Evolutionary conservation across 345 rosid genomes (phyloP).

Genomic region (Pistacia atlantica): DNA sequence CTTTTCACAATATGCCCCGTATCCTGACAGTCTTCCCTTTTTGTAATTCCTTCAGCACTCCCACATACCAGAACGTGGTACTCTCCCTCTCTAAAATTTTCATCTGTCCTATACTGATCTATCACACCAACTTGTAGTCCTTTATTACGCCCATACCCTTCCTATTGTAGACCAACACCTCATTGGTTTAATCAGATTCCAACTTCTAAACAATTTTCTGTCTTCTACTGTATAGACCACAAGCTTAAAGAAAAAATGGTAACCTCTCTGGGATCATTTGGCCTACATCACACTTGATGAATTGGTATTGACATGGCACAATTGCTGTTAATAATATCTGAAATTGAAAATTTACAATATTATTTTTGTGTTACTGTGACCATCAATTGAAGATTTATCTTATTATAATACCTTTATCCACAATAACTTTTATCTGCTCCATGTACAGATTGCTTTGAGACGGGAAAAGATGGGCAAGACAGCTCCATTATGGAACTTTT

Average conservation of each 20-base stretch:
- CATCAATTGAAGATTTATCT: not conserved
- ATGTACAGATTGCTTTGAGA: slow-evolving; percentile 73
- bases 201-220: not conserved
- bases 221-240: not conserved
- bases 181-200: no score
- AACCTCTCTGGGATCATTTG: slow-evolving; percentile 1
- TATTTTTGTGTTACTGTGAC: not conserved
- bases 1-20: no score
- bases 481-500: slow-evolving; percentile 83
- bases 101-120: no score
- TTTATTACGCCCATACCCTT: no score
- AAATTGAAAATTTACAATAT: not conserved
- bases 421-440: slow-evolving; percentile 8
- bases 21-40: no score
- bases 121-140: no score
- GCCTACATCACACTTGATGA: not conserved
- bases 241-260: not conserved
- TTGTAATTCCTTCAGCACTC: no score
- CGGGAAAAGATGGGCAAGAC: slow-evolving; percentile 84
- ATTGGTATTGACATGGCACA: not conserved
- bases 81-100: no score
- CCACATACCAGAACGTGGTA: no score
- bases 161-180: no score
- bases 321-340: not conserved
- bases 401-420: not conserved